Evolutionary conservation across 345 rosid species (phyloP), one percentile per base, ranked within the genome.

Genomic region (Syzygium jambos): DNA sequence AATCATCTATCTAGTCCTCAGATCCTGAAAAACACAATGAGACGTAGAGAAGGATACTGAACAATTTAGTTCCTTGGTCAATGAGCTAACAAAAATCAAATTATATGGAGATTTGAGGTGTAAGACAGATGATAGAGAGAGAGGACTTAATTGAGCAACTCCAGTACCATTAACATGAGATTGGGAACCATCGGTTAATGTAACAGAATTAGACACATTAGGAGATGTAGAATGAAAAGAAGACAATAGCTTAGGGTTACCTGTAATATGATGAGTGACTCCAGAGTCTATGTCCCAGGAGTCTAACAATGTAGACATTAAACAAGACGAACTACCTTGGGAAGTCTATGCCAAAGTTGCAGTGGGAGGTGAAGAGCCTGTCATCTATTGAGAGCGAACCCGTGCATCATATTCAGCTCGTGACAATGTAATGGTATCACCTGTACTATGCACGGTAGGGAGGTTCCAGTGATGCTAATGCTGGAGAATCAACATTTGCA

Each of bases 291-390:
- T 7, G 15, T 15, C 77, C 34, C 4, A 15, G 5, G 77, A 65
- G 77, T 65, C 1, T 0, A 11, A 15, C 0, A 21, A 2, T 29
- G 11, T 14, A 63, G 0, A 4, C 14, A 63, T 2, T 7, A 63
- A 52, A 2, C 17, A 52, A 63, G 4, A 29, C 14, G 77, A 63
- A 63, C 38, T 29, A 63, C 77, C 38, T 29, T 14, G 15, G 30
- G 19, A 63, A 15, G 21, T 63, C 0, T 29, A 5, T 63, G 77
- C 21, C 3, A 63, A 16, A 63, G 38, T 63, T n/a, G 21, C 5
- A 29, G 0, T 14, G 14, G 10, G 21, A 63, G 77, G 0, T 63
- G 10, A 63, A 63, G 2, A n/a, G 34, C 38, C 4, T 29, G 4
- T 63, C 73, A n/a, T 16, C 1, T 13, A 9, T 61, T 61, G 17